A percentile compares a stretch with the other conserved stretches of the same genome.
Evolutionary conservation across 495 filamentous ascomycete genomes (phyloP).

Genomic region (Podospora comata): DNA sequence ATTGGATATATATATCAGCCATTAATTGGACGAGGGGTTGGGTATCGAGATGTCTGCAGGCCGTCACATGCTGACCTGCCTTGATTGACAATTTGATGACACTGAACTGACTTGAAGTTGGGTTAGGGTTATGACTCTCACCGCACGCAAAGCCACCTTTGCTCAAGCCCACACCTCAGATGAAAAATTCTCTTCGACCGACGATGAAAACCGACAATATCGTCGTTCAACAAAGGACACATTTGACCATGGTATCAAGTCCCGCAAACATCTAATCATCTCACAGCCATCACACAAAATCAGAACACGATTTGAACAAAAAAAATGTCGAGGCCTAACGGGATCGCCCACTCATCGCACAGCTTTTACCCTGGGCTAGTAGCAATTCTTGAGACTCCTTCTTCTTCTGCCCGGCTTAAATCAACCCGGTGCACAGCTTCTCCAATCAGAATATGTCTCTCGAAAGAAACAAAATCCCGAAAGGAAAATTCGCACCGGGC

Average conservation of each 20-base stretch:
- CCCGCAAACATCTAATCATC: too few relatives aligned
- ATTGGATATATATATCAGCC: not conserved
- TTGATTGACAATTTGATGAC: not conserved
- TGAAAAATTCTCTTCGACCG: not conserved
- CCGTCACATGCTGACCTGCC: not conserved
- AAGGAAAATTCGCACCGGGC: slow-evolving; percentile 35
- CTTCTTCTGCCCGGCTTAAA: slow-evolving; percentile 47
- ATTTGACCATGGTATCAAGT: not conserved
- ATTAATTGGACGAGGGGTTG: not conserved
- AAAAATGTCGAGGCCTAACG: slow-evolving; percentile 50
- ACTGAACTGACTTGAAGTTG: too few relatives aligned
- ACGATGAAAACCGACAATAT: not conserved
- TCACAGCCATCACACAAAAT: not conserved
- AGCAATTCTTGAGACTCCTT: slow-evolving; percentile 51
- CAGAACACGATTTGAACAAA: not conserved
- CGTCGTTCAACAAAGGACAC: not conserved
- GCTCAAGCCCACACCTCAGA: not conserved
- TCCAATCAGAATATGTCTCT: not conserved
- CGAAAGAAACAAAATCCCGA: slow-evolving; percentile 17
- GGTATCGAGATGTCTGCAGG: not conserved
- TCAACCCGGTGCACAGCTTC: slow-evolving; percentile 43
- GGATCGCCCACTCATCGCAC: slow-evolving; percentile 45
- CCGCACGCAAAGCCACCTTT: not conserved
- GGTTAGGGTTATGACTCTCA: not conserved
- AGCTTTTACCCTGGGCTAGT: slow-evolving; percentile 29